phyloP scores from a whole-genome alignment of 306 rosid species.

The Corylus americana region DNA sequence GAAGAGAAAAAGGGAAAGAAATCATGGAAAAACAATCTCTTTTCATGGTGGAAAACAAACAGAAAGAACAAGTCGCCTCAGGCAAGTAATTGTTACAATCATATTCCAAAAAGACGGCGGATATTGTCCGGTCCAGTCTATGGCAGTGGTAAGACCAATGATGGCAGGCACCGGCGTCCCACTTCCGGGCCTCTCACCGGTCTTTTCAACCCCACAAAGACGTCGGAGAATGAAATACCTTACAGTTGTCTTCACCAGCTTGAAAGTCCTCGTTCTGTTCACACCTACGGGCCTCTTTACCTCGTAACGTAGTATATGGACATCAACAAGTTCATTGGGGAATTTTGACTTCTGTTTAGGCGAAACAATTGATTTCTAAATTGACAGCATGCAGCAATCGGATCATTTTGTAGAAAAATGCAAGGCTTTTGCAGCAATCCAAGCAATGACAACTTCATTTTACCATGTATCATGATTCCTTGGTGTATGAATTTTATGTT shows the following conservation, averaged over 20 bases:
- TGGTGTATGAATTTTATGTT: not conserved
- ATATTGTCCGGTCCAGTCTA: slow-evolving; percentile 71
- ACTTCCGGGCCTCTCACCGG: slow-evolving; percentile 60
- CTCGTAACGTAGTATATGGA: slow-evolving; percentile 44
- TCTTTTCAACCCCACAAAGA: slow-evolving; percentile 53
- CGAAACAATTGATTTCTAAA: not conserved
- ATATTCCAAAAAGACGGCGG: slow-evolving; percentile 23
- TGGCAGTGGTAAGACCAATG: slow-evolving; percentile 22
- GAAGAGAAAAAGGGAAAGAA: slow-evolving; percentile 51
- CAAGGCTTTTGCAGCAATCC: not conserved
- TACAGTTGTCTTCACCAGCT: slow-evolving; percentile 52
- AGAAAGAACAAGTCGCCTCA: slow-evolving; percentile 39
- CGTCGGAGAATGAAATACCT: slow-evolving; percentile 43
- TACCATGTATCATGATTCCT: not conserved
- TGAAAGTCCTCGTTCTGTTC: slow-evolving; percentile 29
- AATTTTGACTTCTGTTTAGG: not conserved
- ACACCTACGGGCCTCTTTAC: slow-evolving; percentile 71
- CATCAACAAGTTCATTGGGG: not conserved
- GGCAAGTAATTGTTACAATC: slow-evolving; percentile 30
- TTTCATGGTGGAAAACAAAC: slow-evolving; percentile 75
- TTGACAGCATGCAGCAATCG: not conserved
- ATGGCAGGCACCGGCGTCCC: slow-evolving; percentile 36
- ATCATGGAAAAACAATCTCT: slow-evolving; percentile 64
- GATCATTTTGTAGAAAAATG: not conserved
- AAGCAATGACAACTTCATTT: not conserved